Evolutionary conservation across 352 stramenopile genomes (phyloP), one percentile per base, ranked within the genome.

Genomic region (Pythium periplocum): DNA sequence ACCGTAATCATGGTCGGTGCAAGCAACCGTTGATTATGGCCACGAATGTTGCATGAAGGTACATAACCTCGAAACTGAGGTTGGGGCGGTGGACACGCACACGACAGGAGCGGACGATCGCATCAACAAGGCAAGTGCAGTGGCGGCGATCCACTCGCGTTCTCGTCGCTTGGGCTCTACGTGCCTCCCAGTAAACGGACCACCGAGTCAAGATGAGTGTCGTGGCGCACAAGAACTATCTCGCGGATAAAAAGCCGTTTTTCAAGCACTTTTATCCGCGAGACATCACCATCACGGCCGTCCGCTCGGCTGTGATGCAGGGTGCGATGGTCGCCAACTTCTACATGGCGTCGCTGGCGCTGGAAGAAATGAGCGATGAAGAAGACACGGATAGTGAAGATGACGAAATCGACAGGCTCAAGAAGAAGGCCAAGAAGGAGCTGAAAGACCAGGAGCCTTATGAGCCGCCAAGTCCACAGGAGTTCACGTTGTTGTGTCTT

Each of bases 241-340:
- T 93, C 61, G 80, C 58, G 64, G 83, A 93, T 68, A 88, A 93
- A 67, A 93, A 93, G 64, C 78, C 83, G 45, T 93, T 79, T 57
- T 86, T 86, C 52, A 85, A 89, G 60, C 83, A 93, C 58, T 90
- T 93, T 51, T 79, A 90, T 62, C 67, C 75, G 32, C 71, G 70
- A 39, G 71, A 86, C 62, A 62, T 90, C 33, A 71, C 81, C 32
- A 77, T 93, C 51, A 73, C 81, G 45, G 78, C 78, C 10, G 61
- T 83, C 50, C 73, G 82, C 26, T 83, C 75, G 6, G 66, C 72
- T 4, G 67, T 73, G 51, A 82, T 86, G 48, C 83, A 91, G 55
- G 80, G 83, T 0, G 61, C 89, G 4, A 75, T 90, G 65, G 57
- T 93, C 34, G 75, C 90, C 45, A 93, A 93, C 51, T 68, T 64